Evolutionary conservation across 306 rosid genomes (phyloP), one percentile per base, ranked within the genome.

Genomic region (Cicer bijugum): DNA sequence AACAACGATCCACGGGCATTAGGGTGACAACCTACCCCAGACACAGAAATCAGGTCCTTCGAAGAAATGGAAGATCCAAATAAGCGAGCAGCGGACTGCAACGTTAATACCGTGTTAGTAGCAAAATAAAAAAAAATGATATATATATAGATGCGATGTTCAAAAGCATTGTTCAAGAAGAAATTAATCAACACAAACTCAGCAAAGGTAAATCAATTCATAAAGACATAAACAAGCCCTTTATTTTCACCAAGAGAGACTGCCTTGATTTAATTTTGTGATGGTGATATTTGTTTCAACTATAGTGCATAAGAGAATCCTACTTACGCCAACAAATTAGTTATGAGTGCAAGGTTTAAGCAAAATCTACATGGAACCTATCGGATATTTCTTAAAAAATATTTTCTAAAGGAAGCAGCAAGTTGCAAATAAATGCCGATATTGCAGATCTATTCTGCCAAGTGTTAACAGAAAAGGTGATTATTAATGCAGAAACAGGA

Each of bases 71-170:
- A 82, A 76, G 96, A 93, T 73, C 98, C 98, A 84, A 88, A 91
- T 69, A 93, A 86, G 79, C 96, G 94, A 15, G 98, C 96, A 15
- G 98, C 92, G 16, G 98, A 93, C 98, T 91, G 91, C 79, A 85
- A 60, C 33, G 47, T 71, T 55, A 55, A 81, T 57, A 59, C 55
- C 35, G 46, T 5, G 66, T 60, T 48, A 53, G 75, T 53, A 61
- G 14, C 51, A 69, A 77, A 62, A 55, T 12, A 17, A 61, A 72
- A 33, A 44, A 38, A 28, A 58, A 33, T 40, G 6, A 64, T 16
- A 39, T 23, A 17, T 23, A 17, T 12, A 39, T 46, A 64, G 39
- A 72, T 63, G 61, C 57, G 23, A 40, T 61, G 40, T 44, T 12
- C 63, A 43, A 71, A 55, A 71, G 62, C 44, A 39, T 48, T 59